Percentiles rank a stretch among this genome's conserved stretches.
Evolutionary conservation across 73 alveolate genomes (phyloP).

Genomic region (Stentor coeruleus): DNA sequence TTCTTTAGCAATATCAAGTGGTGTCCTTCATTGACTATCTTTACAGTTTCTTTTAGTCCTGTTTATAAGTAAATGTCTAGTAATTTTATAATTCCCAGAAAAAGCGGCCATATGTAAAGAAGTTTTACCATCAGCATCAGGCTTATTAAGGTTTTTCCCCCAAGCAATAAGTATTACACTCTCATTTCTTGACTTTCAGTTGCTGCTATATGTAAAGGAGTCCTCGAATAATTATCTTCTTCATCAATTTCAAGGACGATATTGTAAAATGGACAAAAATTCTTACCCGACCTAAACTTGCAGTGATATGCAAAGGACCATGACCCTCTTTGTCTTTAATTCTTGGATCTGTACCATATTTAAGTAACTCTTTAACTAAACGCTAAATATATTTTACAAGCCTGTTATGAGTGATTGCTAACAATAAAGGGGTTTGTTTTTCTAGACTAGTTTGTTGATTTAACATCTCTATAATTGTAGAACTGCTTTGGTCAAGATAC

Average conservation of each 20-base stretch:
- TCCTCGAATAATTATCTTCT: background rate
- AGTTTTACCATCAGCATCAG: background rate
- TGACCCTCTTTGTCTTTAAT: background rate
- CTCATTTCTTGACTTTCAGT: background rate
- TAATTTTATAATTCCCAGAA: background rate
- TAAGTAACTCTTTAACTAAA: background rate
- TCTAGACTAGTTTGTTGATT: background rate
- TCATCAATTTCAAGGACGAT: slow-evolving; percentile 32
- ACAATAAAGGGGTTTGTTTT: background rate
- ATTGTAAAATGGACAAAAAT: background rate
- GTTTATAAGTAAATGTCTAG: background rate
- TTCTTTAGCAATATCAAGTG: background rate
- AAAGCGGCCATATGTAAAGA: background rate
- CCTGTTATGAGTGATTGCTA: background rate
- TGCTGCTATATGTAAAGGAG: background rate
- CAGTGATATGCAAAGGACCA: background rate
- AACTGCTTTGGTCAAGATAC: no score
- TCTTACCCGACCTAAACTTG: background rate
- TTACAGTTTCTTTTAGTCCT: background rate
- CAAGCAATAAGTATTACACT: background rate
- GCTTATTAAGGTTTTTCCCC: background rate
- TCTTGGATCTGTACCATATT: background rate
- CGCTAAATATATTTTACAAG: background rate
- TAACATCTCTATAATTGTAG: background rate
- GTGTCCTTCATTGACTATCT: background rate